Percentiles rank a stretch among this genome's conserved stretches.
Evolutionary conservation across 1,284 basidiomycete species (phyloP).

Genomic region (Boletus chippewaensis): DNA sequence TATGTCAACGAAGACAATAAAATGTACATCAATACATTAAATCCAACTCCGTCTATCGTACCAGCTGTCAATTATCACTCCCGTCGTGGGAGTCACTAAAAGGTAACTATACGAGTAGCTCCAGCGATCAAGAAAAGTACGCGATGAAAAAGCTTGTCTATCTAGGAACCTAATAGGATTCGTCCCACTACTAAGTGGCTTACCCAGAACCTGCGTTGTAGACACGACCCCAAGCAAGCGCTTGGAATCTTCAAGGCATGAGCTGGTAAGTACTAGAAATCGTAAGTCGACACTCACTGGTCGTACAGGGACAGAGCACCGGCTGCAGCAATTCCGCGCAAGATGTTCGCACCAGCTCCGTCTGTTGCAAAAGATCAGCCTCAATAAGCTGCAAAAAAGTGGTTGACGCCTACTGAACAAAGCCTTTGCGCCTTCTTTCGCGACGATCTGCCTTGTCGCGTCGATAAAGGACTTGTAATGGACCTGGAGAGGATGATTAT

Average conservation of each 20-base stretch:
- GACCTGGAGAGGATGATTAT: conserved; percentile 14
- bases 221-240: conserved; percentile 37
- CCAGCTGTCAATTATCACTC: neutral
- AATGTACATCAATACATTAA: too few species aligned
- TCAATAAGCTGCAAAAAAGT: neutral
- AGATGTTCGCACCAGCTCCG: conserved; percentile 56
- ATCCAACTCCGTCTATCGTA: neutral
- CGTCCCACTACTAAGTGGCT: neutral
- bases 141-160: neutral
- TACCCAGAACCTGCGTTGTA: conserved; percentile 36
- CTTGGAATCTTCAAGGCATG: conserved; percentile 36
- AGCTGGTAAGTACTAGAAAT: neutral
- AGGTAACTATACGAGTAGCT: neutral
- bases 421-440: conserved; percentile 50
- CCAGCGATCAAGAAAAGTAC: neutral
- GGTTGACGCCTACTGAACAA: conserved; percentile 44
- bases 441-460: conserved; percentile 56
- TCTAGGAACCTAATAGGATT: neutral
- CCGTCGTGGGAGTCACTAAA: neutral
- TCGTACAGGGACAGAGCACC: conserved; percentile 67
- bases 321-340: conserved; percentile 65
- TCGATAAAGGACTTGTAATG: conserved; percentile 53
- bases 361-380: conserved; percentile 16
- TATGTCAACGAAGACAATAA: neutral
- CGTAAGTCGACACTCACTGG: conserved; percentile 39